Conservation (phyloP, 495 filamentous ascomycete species). For the Penicillium odoratum region DNA sequence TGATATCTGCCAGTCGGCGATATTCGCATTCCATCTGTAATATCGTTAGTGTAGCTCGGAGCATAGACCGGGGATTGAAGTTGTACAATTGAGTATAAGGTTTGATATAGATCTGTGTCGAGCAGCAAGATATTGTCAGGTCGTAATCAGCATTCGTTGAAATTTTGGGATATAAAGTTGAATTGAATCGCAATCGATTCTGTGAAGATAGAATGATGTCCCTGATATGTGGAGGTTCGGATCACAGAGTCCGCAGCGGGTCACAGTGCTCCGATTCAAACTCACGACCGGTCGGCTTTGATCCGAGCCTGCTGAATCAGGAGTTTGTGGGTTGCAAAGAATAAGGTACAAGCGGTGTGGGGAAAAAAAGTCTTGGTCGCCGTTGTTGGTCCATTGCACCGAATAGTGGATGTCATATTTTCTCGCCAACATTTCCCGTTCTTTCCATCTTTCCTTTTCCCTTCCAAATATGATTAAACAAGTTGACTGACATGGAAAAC, state of each 20-base stretch:
- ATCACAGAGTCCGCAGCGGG: slow-evolving; percentile 16
- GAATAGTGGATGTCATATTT: slow-evolving; percentile 4
- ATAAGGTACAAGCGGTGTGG: not conserved
- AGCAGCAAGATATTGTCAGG: too few relatives aligned
- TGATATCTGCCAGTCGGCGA: slow-evolving; percentile 20
- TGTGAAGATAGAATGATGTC: not conserved
- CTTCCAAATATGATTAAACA: not conserved
- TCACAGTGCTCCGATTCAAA: slow-evolving; percentile 36
- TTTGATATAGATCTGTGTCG: not conserved
- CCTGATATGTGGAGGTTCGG: slow-evolving; percentile 23
- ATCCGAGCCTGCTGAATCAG: slow-evolving; percentile 15
- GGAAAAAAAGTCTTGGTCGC: not conserved
- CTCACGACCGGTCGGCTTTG: slow-evolving; percentile 13
- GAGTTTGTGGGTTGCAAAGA: not conserved
- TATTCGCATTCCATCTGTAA: slow-evolving; percentile 32
- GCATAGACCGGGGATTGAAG: not conserved
- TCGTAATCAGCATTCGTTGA: not conserved
- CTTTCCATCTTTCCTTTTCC: not conserved
- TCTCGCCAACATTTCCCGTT: not conserved
- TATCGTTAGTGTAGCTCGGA: not conserved
- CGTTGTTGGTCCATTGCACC: slow-evolving; percentile 14
- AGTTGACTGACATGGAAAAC: not conserved
- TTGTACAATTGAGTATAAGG: not conserved
- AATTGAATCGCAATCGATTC: not conserved
- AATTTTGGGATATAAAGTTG: not conserved